These are phyloP conservation scores for Euphrasia confusa DNA, from an alignment of 257 asterid genomes.

Conservation along the genomic window DNA sequence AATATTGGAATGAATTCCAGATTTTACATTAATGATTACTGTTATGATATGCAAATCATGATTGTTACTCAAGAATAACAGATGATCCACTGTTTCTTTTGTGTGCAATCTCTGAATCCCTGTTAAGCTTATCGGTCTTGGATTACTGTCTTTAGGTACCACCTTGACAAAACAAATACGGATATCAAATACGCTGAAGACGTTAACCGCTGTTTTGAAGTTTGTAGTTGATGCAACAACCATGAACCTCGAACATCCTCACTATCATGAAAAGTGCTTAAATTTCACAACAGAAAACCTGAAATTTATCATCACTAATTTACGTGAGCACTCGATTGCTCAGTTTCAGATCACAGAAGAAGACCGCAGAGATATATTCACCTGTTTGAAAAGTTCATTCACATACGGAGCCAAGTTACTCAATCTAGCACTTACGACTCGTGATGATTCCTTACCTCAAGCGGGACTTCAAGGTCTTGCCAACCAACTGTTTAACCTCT, in stretches of 20 bases:
- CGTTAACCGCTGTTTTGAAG: slow-evolving; percentile 62
- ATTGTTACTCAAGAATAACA: neutral
- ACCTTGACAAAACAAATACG: slow-evolving; percentile 26
- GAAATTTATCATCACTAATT: slow-evolving; percentile 43
- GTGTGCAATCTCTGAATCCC: slow-evolving; percentile 7
- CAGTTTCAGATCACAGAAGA: slow-evolving; percentile 49
- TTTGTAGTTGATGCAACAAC: slow-evolving; percentile 65
- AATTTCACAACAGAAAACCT: slow-evolving; percentile 42
- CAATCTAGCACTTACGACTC: slow-evolving; percentile 42
- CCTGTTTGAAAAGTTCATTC: slow-evolving; percentile 68
- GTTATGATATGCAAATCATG: slow-evolving; percentile 14
- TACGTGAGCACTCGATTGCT: slow-evolving; percentile 35
- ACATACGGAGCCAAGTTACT: slow-evolving; percentile 82
- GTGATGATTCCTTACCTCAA: slow-evolving; percentile 37
- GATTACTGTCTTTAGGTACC: slow-evolving; percentile 36
- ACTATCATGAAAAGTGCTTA: slow-evolving; percentile 48
- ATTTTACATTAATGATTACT: slow-evolving; percentile 14
- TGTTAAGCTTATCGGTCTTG: slow-evolving; percentile 9
- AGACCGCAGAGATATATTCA: slow-evolving; percentile 38
- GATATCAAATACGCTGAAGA: slow-evolving; percentile 44
- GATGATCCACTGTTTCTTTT: neutral
- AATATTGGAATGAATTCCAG: neutral
- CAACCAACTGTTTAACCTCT: slow-evolving; percentile 50
- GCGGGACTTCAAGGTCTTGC: slow-evolving; percentile 43
- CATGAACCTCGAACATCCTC: slow-evolving; percentile 39